These are phyloP conservation scores for Calocera cornea DNA, from an alignment of 768 basidiomycete species.

Conservation along the genomic window DNA sequence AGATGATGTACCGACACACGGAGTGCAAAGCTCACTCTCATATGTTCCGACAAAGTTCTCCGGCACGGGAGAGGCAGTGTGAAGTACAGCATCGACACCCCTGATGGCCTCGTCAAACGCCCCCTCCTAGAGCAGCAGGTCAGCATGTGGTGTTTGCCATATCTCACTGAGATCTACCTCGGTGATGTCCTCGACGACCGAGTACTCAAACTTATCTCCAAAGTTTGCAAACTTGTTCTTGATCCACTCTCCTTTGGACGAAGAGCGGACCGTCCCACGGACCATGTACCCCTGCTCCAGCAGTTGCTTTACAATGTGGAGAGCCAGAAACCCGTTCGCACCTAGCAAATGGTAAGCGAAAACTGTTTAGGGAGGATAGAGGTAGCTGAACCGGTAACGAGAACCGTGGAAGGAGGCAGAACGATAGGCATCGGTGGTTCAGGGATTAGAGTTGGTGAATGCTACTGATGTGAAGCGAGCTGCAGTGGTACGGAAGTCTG, in stretches of 20 bases:
- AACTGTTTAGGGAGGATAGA: too few relatives aligned
- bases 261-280: constrained; percentile 31
- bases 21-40: constrained; percentile 9
- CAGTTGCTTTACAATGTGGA: constrained; percentile 17
- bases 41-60: constrained; percentile 19
- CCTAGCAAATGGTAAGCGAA: neutral
- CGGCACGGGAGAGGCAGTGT: constrained; percentile 24
- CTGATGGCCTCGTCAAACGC: constrained; percentile 71
- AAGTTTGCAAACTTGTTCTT: constrained; percentile 23
- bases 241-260: constrained; percentile 31
- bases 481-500: too few relatives aligned
- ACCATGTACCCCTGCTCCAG: constrained; percentile 27
- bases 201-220: constrained; percentile 24
- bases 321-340: constrained; percentile 14
- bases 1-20: too few relatives aligned
- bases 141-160: too few relatives aligned
- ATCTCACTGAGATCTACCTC: constrained; percentile 16
- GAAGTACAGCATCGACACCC: constrained; percentile 27
- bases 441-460: too few relatives aligned
- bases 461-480: too few relatives aligned
- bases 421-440: constrained; percentile 21
- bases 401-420: constrained; percentile 7
- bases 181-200: constrained; percentile 33
- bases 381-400: constrained; percentile 8
- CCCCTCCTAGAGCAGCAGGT: constrained; percentile 24